Evolutionary conservation across 1,284 basidiomycete species (phyloP).

Genomic region (Trichosporon asahii): DNA sequence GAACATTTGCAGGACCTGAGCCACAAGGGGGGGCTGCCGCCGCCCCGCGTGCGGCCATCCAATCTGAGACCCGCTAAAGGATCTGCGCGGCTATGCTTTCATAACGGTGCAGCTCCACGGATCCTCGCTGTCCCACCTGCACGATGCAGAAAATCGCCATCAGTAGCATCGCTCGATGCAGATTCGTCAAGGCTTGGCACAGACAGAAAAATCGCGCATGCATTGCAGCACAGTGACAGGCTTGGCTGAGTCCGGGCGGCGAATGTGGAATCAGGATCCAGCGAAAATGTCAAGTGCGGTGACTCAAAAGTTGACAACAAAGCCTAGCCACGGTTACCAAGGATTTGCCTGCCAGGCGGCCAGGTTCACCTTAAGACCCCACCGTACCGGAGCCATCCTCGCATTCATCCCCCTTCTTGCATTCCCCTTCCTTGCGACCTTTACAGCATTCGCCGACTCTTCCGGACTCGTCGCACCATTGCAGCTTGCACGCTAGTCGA

Average conservation of each 20-base stretch:
- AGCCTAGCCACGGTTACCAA: neutral
- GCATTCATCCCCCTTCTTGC: neutral
- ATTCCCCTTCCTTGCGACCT: neutral
- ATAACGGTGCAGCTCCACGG: neutral
- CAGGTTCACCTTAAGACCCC: neutral
- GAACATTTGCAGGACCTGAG: neutral
- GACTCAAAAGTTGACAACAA: constrained; percentile 3
- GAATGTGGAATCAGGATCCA: neutral
- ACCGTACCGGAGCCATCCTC: neutral
- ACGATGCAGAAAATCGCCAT: neutral
- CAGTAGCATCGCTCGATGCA: neutral
- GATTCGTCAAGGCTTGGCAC: neutral
- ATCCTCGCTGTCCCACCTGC: neutral
- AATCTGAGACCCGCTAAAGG: neutral
- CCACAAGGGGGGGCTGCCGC: too few relatives aligned
- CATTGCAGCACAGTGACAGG: neutral
- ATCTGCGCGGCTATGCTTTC: neutral
- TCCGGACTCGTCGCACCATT: neutral
- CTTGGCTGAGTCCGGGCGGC: neutral
- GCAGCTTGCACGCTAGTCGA: neutral
- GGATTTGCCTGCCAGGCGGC: neutral
- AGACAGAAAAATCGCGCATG: neutral
- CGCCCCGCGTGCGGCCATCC: neutral
- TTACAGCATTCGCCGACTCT: neutral
- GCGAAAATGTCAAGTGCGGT: neutral